Evolutionary conservation across 73 alveolate species (phyloP).

Genomic region (Loxodes magnus): DNA sequence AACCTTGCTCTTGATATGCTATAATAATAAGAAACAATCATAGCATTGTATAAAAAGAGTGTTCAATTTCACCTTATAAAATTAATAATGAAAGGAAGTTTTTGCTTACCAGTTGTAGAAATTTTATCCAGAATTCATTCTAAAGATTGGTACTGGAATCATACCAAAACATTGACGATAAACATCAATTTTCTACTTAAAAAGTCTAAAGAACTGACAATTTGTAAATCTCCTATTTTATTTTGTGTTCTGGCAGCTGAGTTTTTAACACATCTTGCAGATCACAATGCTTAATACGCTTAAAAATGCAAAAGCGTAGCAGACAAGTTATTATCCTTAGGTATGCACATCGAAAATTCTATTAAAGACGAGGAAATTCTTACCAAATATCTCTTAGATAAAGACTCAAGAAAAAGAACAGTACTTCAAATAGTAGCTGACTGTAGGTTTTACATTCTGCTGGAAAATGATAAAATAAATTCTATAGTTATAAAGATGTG

Average conservation of each 20-base stretch:
- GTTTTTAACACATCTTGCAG: neutral
- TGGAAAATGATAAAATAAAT: constrained; percentile 2
- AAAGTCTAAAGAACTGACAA: neutral
- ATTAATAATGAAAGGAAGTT: neutral
- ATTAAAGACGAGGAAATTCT: neutral
- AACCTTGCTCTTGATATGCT: neutral
- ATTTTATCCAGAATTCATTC: neutral
- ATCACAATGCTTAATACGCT: neutral
- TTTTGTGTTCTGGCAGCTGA: constrained; percentile 11
- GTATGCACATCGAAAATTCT: neutral
- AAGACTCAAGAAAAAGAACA: neutral
- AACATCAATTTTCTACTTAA: neutral
- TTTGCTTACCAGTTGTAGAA: neutral
- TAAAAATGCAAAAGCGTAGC: neutral
- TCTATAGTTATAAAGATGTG: constrained; percentile 6
- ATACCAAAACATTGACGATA: neutral
- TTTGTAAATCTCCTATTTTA: neutral
- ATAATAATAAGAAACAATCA: neutral
- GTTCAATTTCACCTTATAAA: neutral
- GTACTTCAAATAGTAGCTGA: neutral
- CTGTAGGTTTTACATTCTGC: neutral
- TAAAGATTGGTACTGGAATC: neutral
- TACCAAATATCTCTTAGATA: neutral
- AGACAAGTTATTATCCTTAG: neutral
- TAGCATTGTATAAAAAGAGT: neutral